Percentiles rank a stretch among this genome's conserved stretches.
phyloP scores from a whole-genome alignment of 2,329 filamentous ascomycete genomes.

The Colletotrichum horii region DNA sequence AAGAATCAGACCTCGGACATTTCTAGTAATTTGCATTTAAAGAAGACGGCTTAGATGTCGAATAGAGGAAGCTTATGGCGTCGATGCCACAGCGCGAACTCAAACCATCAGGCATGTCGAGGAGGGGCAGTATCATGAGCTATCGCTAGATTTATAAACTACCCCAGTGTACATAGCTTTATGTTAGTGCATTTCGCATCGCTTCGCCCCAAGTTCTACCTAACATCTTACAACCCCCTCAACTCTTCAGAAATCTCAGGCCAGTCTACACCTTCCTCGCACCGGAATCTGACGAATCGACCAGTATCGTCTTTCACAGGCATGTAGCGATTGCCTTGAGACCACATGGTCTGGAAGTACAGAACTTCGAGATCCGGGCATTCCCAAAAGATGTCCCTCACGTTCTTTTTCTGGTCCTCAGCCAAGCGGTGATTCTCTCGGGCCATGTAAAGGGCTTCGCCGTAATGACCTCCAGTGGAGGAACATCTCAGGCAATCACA shows the following conservation, averaged over 20 bases:
- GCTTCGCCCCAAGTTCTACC: too few species aligned
- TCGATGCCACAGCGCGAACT: neutral
- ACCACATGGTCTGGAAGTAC: neutral
- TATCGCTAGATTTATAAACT: neutral
- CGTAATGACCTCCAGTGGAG: neutral
- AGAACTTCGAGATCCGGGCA: neutral
- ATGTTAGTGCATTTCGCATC: neutral
- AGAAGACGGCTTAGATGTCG: neutral
- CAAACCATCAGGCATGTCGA: neutral
- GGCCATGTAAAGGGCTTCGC: neutral
- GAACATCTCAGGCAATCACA: neutral
- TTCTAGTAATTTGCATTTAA: rapidly evolving
- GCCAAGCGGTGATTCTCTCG: neutral
- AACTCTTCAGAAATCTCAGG: neutral
- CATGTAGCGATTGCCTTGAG: rapidly evolving
- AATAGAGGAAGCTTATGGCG: neutral
- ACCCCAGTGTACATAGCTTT: neutral
- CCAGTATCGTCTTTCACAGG: neutral
- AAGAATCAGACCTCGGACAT: neutral
- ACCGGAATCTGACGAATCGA: rapidly evolving
- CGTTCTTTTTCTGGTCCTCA: neutral
- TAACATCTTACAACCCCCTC: too few species aligned
- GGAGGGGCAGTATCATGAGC: too few species aligned
- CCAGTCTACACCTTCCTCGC: neutral
- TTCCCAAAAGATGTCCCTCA: neutral